Evolutionary conservation across 2,329 filamentous ascomycete genomes (phyloP), one percentile per base, ranked within the genome.

Genomic region (Verticillium dahliae): DNA sequence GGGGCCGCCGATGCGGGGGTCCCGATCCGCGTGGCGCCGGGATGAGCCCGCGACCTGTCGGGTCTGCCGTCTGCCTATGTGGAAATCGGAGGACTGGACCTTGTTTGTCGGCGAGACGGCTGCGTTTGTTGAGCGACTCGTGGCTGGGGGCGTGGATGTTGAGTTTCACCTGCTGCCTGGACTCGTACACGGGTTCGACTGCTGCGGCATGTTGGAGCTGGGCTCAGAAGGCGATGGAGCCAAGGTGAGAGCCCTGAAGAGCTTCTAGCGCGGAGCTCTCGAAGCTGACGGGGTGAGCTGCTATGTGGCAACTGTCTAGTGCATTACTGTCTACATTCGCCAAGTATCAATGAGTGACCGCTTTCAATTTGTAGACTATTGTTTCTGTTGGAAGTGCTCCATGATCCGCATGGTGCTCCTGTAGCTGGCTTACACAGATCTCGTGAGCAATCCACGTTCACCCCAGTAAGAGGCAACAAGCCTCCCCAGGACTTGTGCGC

Each of bases 101-200:
- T 78, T 78, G 7, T 79, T 78, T 61, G 50, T 68, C 4, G 69
- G 68, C 7, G 76, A 77, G 64, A 58, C 61, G 13, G 15, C 72
- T 1, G 65, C 64, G 41, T 78, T 71, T 65, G 75, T 69, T 4
- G 58, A 59, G 13, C 65, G 71, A 31, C 67, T 79, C 5, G 67
- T 65, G 6, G 63, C 67, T 57, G 73, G 66, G 5, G 69, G 70
- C 1, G 65, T 76, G 4, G 67, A 72, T 14, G 70, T 76, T 1
- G 77, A 78, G 65, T 68, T 78, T 4, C 76, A 78, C 60, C 39
- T 78, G 50, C 78, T 76, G 62, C 69, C 70, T 0, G 77, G 76
- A 2, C 60, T 78, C 15, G 72, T 74, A 0, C 76, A 79, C 61
- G 73, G 66, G 45, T 52, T 22, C 22, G 45, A 52, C 45, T 7